A percentile compares a stretch with the other conserved stretches of the same genome.
These are phyloP conservation scores for Clavispora vitiphila DNA, from an alignment of 805 yeast genomes.

Conservation along the genomic window DNA sequence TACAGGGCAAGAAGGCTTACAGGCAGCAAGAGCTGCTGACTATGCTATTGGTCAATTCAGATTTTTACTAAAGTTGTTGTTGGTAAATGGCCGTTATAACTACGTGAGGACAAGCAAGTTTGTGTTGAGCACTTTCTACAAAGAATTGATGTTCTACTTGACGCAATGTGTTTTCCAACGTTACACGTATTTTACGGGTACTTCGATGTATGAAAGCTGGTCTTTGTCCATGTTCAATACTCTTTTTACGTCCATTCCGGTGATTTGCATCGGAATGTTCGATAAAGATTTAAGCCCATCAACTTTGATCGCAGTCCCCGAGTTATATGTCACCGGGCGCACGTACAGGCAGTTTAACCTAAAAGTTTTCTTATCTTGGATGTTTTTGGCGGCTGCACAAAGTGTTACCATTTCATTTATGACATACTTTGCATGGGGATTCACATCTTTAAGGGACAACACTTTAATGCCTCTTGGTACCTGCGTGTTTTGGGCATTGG, in stretches of 20 bases:
- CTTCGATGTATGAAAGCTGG: conserved; percentile 93
- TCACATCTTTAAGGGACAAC: conserved; percentile 61
- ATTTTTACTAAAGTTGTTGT: conserved; percentile 69
- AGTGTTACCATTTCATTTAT: conserved; percentile 67
- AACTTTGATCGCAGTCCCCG: conserved; percentile 88
- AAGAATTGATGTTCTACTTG: conserved; percentile 83
- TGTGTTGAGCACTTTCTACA: conserved; percentile 89
- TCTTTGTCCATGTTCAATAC: conserved; percentile 97
- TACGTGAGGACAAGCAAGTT: conserved; percentile 89
- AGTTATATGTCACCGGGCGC: conserved; percentile 75
- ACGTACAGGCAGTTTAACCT: conserved; percentile 70
- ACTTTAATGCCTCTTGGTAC: conserved; percentile 81
- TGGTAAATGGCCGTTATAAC: conserved; percentile 96
- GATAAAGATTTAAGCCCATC: conserved; percentile 87
- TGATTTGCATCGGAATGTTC: conserved; percentile 89
- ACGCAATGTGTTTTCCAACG: conserved; percentile 87
- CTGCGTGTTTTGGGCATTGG: conserved; percentile 65
- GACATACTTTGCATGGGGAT: conserved; percentile 67
- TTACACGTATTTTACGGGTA: conserved; percentile 83
- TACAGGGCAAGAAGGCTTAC: conserved; percentile 95
- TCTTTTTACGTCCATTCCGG: conserved; percentile 88
- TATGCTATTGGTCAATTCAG: conserved; percentile 94
- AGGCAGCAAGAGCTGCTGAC: conserved; percentile 93
- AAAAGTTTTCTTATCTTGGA: conserved; percentile 69
- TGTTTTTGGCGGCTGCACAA: conserved; percentile 67